phyloP scores from a whole-genome alignment of 768 basidiomycete genomes.

The Hygrophoropsis aurantiaca region DNA sequence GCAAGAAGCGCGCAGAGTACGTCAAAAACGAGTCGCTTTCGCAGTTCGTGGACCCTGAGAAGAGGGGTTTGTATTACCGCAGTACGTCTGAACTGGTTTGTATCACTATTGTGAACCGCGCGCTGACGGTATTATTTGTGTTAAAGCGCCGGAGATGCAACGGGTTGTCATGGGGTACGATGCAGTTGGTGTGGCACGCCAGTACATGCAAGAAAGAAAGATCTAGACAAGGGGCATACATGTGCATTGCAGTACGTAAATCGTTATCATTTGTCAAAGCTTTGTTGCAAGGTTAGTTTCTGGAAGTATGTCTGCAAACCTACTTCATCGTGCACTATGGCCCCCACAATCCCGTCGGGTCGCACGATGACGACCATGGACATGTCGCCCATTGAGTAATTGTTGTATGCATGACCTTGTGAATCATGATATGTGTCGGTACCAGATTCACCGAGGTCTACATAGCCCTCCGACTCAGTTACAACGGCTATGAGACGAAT shows the following conservation, averaged over 20 bases:
- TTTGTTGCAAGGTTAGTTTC: not conserved
- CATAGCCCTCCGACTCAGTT: not conserved
- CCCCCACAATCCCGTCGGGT: conserved; percentile 16
- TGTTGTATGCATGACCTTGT: conserved; percentile 8
- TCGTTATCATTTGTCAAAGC: too few relatives aligned
- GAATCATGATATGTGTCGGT: conserved; percentile 4
- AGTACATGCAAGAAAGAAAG: too few relatives aligned
- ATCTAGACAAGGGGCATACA: too few relatives aligned
- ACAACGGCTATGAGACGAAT: not conserved
- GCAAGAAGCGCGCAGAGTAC: conserved; percentile 31
- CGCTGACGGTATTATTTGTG: too few relatives aligned
- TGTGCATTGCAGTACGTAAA: too few relatives aligned
- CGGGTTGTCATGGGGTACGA: too few relatives aligned
- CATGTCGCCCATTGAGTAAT: conserved; percentile 1
- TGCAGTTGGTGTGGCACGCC: too few relatives aligned
- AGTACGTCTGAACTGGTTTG: too few relatives aligned
- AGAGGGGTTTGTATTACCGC: too few relatives aligned
- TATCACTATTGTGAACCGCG: too few relatives aligned
- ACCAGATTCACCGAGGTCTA: not conserved
- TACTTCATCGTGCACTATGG: conserved; percentile 5
- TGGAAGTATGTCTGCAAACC: conserved; percentile 12
- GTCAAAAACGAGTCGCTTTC: conserved; percentile 15
- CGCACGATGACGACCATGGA: conserved; percentile 11
- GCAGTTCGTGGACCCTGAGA: too few relatives aligned
- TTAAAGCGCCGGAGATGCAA: too few relatives aligned